Evolutionary conservation across 257 asterid genomes (phyloP), one percentile per base, ranked within the genome.

Genomic region (Solanum bulbocastanum): DNA sequence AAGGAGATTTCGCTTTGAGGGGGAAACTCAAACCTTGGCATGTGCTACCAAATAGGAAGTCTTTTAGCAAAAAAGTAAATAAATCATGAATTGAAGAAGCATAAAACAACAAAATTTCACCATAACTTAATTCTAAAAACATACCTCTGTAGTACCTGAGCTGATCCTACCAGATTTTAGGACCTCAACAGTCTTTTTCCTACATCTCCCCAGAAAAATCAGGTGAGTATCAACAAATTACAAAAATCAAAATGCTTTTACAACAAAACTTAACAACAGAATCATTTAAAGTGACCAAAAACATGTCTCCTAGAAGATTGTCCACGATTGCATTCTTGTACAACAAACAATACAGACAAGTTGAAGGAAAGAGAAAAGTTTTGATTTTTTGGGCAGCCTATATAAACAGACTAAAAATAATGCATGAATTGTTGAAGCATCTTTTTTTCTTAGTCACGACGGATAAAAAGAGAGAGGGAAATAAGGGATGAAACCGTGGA

Each of bases 141-240:
- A 58, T 92, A 96, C 98, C 98, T 96, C 98, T 35, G 95, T 90
- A 39, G 84, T 87, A 83, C 98, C 98, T 84, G 96, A 89, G 91
- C 91, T 94, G 85, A 95, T 89, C 92, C 89, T 95, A 84, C 98
- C 96, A 44, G 96, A 89, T 88, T 93, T 91, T 78, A 73, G 93
- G 60, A 96, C 86, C 85, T 91, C 92, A 62, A 95, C 89, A 75
- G 88, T 92, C 89, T 88, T 93, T 78, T 92, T 93, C 93, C 98
- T 96, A 46, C 79, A 60, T 46, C 6, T 6, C 32, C 69, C 86
- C 69, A 3, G 18, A 82, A 49, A 81, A 7, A 49, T 9, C 32
- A 82, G 42, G 69, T 4, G 3, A 49, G 66, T 11, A 23, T 30
- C 69, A 82, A 46, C 68, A 16, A 79, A 49, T 49, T 49, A 82